Evolutionary conservation across 1,284 basidiomycete species (phyloP).

Genomic region (Schizophyllum commune): DNA sequence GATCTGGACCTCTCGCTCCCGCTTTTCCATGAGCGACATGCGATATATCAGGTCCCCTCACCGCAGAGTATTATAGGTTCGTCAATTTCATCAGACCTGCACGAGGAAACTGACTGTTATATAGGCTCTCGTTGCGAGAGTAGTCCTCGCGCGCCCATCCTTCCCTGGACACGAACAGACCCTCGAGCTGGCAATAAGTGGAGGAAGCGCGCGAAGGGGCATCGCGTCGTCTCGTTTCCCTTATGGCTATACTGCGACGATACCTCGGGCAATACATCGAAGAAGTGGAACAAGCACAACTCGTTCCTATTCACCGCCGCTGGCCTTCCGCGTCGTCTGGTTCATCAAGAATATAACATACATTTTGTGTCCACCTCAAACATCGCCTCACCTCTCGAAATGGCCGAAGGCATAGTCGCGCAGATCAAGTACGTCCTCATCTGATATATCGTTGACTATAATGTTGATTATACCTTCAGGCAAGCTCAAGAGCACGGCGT

Average conservation of each 20-base stretch:
- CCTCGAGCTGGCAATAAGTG: constrained; percentile 15
- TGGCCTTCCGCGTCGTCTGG: constrained; percentile 16
- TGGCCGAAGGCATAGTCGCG: constrained; percentile 24
- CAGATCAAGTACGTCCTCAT: constrained; percentile 10
- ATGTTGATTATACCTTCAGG: constrained; percentile 6
- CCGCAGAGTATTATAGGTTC: too few relatives aligned
- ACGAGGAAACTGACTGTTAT: too few relatives aligned
- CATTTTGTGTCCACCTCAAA: constrained; percentile 31
- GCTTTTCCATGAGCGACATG: too few relatives aligned
- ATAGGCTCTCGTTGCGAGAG: too few relatives aligned
- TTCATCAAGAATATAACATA: constrained; percentile 18
- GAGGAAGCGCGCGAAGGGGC: constrained; percentile 15
- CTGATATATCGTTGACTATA: neutral
- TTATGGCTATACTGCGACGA: constrained; percentile 35
- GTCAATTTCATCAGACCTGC: too few relatives aligned
- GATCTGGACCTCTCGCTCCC: too few relatives aligned
- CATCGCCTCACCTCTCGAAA: constrained; percentile 25
- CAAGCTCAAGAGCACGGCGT: constrained; percentile 17
- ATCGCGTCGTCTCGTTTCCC: constrained; percentile 17
- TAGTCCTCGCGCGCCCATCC: too few relatives aligned
- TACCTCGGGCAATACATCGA: constrained; percentile 32
- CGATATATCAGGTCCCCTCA: too few relatives aligned
- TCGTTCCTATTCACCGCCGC: constrained; percentile 23
- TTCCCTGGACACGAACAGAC: constrained; percentile 12
- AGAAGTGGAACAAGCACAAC: constrained; percentile 37